Base-by-base conservation (phyloP, 2,329 filamentous ascomycete genomes). In the Drechslerella coelobrocha region DNA sequence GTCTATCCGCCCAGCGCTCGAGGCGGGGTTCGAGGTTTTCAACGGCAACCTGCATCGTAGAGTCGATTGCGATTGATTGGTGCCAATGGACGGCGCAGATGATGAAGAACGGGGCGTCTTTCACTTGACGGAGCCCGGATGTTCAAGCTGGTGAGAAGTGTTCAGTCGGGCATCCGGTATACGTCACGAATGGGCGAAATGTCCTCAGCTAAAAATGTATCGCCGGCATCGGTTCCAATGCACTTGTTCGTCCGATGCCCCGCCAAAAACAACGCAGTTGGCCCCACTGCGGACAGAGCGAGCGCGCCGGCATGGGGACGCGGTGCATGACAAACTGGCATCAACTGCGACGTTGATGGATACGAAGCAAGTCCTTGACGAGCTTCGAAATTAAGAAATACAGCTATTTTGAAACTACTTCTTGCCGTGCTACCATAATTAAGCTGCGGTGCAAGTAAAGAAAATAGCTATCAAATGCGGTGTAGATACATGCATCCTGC, bases 1-100 rank as follows among this genome's bases (percentile, higher is more conserved):
- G 66, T 14, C 74, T 66, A 17, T 73, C 61, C 14, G 74, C 75
- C 75, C 75, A 76, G 26, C 73, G 74, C 37, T 72, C 68, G 45
- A 76, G 74, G 59, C 75, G 75, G 53, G 66, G 66, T 24, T 71
- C 66, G 47, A 63, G 41, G 39, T 63, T 63, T 41, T 71, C 66
- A 14, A 27, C 43, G 26, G 50, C 37, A 19, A 62, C 66, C 52
- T 63, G 50, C 26, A 63, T 41, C 6, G 59, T 29, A 47, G 56
- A 48, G 59, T 63, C 19, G 50, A 23, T 39, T 24, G 53, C 52
- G 48, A 51, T 43, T 56, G 48, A 55, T 43, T 39, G 24, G 41
- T 41, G 37, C 3, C 39, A 57, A 57, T 47, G 39, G 37, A 21
- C 23, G 37, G 10, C 2, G 21, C 19, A 23, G 26, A 59, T 29